Percentiles rank a stretch among this genome's conserved stretches.
Evolutionary conservation across 441 rosid species (phyloP).

Genomic region (Bruguiera hainesii): DNA sequence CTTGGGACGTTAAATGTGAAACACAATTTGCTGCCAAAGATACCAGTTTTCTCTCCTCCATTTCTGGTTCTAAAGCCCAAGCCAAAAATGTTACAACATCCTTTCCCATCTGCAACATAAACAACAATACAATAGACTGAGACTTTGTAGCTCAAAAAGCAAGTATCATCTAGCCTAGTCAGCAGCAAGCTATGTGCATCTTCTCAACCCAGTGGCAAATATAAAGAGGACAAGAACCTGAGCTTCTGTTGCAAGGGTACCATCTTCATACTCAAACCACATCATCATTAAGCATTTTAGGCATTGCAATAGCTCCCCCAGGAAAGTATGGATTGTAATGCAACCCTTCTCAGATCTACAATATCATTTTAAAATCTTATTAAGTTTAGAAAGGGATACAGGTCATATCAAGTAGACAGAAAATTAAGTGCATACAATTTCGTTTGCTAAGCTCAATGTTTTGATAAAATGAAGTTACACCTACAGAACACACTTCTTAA

Average conservation of each 20-base stretch:
- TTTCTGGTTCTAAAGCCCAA: conserved; percentile 99
- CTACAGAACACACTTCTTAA: no score
- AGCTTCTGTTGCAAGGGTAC: conserved; percentile 93
- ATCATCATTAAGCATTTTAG: conserved; percentile 93
- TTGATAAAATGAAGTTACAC: no score
- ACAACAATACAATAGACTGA: conserved; percentile 2
- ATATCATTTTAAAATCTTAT: neutral
- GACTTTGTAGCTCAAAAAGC: neutral
- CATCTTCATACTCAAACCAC: conserved; percentile 97
- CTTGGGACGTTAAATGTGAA: neutral
- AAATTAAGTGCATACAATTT: neutral
- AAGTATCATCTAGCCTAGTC: neutral
- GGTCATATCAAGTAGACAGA: neutral
- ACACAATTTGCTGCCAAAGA: conserved; percentile 7
- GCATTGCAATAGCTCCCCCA: conserved; percentile 99
- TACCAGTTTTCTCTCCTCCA: conserved; percentile 99
- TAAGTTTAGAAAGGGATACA: neutral
- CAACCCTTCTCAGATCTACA: conserved; percentile 87
- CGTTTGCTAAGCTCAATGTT: neutral
- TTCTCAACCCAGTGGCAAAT: neutral
- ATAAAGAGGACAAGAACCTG: conserved; percentile 49
- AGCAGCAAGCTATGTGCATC: neutral
- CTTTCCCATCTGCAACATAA: conserved; percentile 85
- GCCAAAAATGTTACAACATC: conserved; percentile 84
- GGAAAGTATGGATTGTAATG: conserved; percentile 99